These are phyloP conservation scores for Diaporthe sp. DNA, from an alignment of 2,329 filamentous ascomycete species.

Conservation along the genomic window DNA sequence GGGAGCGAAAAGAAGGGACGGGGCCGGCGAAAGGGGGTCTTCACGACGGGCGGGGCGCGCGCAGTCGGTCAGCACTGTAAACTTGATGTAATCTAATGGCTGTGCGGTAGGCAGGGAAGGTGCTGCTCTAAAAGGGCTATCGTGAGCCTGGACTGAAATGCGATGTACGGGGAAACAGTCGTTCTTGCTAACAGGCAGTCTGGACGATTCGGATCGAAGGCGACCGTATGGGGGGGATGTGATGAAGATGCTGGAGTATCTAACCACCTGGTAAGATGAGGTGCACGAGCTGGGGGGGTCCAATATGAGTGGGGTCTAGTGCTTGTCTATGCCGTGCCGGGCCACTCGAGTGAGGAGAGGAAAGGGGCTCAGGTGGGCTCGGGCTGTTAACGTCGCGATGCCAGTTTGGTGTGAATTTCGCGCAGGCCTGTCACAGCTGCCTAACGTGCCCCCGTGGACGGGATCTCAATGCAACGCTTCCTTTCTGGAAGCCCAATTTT, in stretches of 20 bases:
- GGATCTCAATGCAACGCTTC: constrained; percentile 22
- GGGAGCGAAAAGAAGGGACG: constrained; percentile 36
- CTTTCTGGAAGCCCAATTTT: constrained; percentile 30
- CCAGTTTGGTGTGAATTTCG: neutral
- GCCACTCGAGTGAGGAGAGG: constrained; percentile 13
- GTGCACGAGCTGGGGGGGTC: constrained; percentile 18
- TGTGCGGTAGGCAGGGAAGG: neutral
- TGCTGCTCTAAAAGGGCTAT: neutral
- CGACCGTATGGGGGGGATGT: constrained; percentile 13
- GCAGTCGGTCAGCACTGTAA: neutral
- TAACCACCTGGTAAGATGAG: constrained; percentile 13
- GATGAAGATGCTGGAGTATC: constrained; percentile 18
- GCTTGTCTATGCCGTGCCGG: constrained; percentile 7
- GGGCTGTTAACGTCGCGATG: constrained; percentile 30
- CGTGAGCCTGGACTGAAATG: neutral
- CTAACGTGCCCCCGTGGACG: constrained; percentile 10
- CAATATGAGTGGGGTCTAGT: constrained; percentile 20
- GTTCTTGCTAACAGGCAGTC: constrained; percentile 12
- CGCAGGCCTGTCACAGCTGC: neutral
- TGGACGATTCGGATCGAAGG: constrained; percentile 22
- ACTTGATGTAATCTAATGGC: neutral
- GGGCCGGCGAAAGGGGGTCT: constrained; percentile 30
- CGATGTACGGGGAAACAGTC: neutral
- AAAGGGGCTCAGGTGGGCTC: constrained; percentile 32
- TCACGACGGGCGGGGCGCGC: constrained; percentile 21